Evolutionary conservation across 2,329 filamentous ascomycete species (phyloP), one percentile per base, ranked within the genome.

Genomic region (Aspergillus spinulosporus): DNA sequence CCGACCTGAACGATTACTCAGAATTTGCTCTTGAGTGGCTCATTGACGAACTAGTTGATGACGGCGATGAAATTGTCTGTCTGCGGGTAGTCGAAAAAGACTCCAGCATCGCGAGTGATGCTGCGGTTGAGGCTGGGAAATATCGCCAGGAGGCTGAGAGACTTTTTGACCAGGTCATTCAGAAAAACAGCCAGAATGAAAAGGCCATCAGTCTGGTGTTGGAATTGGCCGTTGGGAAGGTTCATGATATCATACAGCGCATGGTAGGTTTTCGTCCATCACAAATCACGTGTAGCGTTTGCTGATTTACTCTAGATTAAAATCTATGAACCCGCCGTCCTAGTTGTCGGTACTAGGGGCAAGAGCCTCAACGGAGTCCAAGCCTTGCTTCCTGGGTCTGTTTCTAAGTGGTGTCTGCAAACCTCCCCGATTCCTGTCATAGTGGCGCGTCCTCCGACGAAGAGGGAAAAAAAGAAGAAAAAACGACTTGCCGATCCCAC

Each of bases 331-430:
- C 92, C 92, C 2, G 90, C 90, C 2, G 92, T 96, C 77, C 82
- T 97, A 21, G 88, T 97, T 29, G 92, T 97, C 12, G 92, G 92
- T 42, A 96, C 92, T 1, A 85, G 89, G 65, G 92, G 92, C 45
- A 84, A 91, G 53, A 93, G 88, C 37, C 80, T 96, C 1, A 90
- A 90, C 34, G 91, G 92, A 28, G 87, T 96, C 56, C 92, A 96
- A 70, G 90, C 90, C 48, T 79, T 96, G 31, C 83, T 96, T 42
- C 90, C 90, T 48, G 94, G 91, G 61, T 94, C 89, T 0, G 92
- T 96, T 44, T 95, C 90, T 28, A 96, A 96, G 70, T 97, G 96
- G 75, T 96, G 92, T 67, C 81, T 96, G 9, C 92, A 97, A 70
- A 92, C 96, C 71, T 96, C 90, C 1, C 92, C 92, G 0, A 90